Percentiles rank a stretch among this genome's conserved stretches.
Evolutionary conservation across 768 basidiomycete species (phyloP).

Genomic region (Flagelloscypha sp.): DNA sequence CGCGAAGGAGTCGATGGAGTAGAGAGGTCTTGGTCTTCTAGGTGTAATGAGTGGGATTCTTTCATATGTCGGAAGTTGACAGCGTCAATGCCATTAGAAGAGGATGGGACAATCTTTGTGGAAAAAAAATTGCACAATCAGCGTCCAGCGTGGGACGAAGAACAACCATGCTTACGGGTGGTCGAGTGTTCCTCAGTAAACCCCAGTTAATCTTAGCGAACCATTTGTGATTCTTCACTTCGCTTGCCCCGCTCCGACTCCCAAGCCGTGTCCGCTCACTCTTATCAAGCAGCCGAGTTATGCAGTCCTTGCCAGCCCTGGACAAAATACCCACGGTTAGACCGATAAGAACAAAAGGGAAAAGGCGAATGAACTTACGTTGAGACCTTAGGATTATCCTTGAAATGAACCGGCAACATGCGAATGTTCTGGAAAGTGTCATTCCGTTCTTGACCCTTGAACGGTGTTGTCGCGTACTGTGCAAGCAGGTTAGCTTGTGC

Average conservation of each 20-base stretch:
- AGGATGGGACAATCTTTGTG: slow-evolving; percentile 67
- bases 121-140: slow-evolving; percentile 4
- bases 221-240: slow-evolving; percentile 99
- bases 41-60: slow-evolving; percentile 85
- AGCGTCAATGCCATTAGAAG: slow-evolving; percentile 72
- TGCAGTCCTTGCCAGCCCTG: slow-evolving; percentile 83
- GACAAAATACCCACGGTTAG: slow-evolving; percentile 12
- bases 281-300: slow-evolving; percentile 85
- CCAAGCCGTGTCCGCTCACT: slow-evolving; percentile 83
- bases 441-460: slow-evolving; percentile 92
- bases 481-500: slow-evolving; percentile 6
- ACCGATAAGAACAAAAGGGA: slow-evolving; percentile 16
- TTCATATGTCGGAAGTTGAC: slow-evolving; percentile 87
- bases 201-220: slow-evolving; percentile 97
- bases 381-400: slow-evolving; percentile 73
- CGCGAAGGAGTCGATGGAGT: too few relatives aligned
- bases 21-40: slow-evolving; percentile 63
- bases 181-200: slow-evolving; percentile 81
- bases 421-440: slow-evolving; percentile 97
- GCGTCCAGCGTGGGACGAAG: background rate
- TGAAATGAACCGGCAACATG: slow-evolving; percentile 77
- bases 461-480: slow-evolving; percentile 96
- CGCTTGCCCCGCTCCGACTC: slow-evolving; percentile 90
- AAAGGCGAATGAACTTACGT: slow-evolving; percentile 36
- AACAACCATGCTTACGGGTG: slow-evolving; percentile 58